A percentile compares a stretch with the other conserved stretches of the same genome.
Evolutionary conservation across 2,329 filamentous ascomycete species (phyloP).

Genomic region (Helminthosporium solani): DNA sequence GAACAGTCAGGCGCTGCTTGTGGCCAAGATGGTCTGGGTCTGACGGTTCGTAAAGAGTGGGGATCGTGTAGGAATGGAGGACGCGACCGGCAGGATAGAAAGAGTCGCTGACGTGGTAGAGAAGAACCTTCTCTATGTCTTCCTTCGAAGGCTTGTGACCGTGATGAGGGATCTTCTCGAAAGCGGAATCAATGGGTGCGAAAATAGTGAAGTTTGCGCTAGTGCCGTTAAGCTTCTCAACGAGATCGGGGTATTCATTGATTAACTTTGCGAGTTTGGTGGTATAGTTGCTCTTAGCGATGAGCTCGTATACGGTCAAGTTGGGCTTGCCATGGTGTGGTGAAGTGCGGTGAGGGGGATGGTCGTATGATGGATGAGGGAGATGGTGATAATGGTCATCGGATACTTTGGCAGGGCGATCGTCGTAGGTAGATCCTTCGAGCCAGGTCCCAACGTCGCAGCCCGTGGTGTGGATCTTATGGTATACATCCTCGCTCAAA

Average conservation of each 20-base stretch:
- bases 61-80: slow-evolving; percentile 71
- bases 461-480: slow-evolving; percentile 46
- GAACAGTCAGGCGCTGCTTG: slow-evolving; percentile 69
- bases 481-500: slow-evolving; percentile 34
- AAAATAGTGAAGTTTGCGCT: slow-evolving; percentile 74
- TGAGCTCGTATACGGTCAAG: slow-evolving; percentile 76
- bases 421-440: slow-evolving; percentile 36
- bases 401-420: slow-evolving; percentile 37
- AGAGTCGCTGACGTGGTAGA: slow-evolving; percentile 73
- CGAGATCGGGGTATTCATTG: slow-evolving; percentile 69
- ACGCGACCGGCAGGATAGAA: slow-evolving; percentile 66
- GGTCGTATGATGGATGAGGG: slow-evolving; percentile 38
- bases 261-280: slow-evolving; percentile 76
- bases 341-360: slow-evolving; percentile 40
- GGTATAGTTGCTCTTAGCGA: slow-evolving; percentile 73
- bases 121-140: slow-evolving; percentile 65
- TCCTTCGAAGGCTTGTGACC: slow-evolving; percentile 67
- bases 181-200: slow-evolving; percentile 74
- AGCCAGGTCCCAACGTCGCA: slow-evolving; percentile 53
- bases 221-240: slow-evolving; percentile 66
- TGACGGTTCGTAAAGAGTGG: slow-evolving; percentile 64
- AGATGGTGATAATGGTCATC: slow-evolving; percentile 30
- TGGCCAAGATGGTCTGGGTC: slow-evolving; percentile 59
- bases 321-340: slow-evolving; percentile 54
- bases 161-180: slow-evolving; percentile 63